Conservation (phyloP, 2,329 filamentous ascomycete genomes). For the Botryosphaeria dothidea region DNA sequence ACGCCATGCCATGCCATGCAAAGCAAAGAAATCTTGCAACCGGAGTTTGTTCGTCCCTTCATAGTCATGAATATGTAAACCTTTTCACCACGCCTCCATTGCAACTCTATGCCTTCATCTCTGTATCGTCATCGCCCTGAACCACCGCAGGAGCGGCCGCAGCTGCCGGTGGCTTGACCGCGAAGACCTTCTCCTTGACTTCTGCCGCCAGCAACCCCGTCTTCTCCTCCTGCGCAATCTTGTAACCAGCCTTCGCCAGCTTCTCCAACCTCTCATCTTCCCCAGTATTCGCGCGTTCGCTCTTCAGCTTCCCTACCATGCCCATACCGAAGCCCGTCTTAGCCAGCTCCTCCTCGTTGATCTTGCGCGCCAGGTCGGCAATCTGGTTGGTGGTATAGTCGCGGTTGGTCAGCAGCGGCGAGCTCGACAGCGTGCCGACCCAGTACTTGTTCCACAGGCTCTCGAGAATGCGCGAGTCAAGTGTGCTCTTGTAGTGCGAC, state of each 20-base stretch:
- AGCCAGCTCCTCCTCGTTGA: conserved; percentile 62
- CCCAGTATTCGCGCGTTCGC: conserved; percentile 27
- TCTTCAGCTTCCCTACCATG: conserved; percentile 24
- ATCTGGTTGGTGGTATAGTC: conserved; percentile 94
- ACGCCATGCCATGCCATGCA: conserved; percentile 19
- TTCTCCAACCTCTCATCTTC: conserved; percentile 58
- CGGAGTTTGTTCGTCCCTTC: background rate
- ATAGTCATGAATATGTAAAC: no score
- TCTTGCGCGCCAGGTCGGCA: conserved; percentile 80
- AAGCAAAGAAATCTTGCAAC: background rate
- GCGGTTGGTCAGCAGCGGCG: conserved; percentile 84
- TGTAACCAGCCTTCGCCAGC: conserved; percentile 61
- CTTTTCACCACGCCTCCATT: background rate
- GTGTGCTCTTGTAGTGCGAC: conserved; percentile 89
- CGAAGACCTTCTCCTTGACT: conserved; percentile 65
- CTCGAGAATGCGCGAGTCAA: conserved; percentile 84
- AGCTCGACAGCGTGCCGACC: conserved; percentile 93
- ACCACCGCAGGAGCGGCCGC: background rate
- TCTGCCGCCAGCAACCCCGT: conserved; percentile 63
- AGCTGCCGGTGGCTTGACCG: background rate
- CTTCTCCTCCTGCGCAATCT: conserved; percentile 63
- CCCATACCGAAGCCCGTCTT: conserved; percentile 31
- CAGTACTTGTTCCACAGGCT: conserved; percentile 98
- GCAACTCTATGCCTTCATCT: conserved; percentile 16
- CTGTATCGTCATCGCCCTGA: conserved; percentile 12